Evolutionary conservation across 1,284 basidiomycete genomes (phyloP), one percentile per base, ranked within the genome.

Genomic region (Trametes hirsuta): DNA sequence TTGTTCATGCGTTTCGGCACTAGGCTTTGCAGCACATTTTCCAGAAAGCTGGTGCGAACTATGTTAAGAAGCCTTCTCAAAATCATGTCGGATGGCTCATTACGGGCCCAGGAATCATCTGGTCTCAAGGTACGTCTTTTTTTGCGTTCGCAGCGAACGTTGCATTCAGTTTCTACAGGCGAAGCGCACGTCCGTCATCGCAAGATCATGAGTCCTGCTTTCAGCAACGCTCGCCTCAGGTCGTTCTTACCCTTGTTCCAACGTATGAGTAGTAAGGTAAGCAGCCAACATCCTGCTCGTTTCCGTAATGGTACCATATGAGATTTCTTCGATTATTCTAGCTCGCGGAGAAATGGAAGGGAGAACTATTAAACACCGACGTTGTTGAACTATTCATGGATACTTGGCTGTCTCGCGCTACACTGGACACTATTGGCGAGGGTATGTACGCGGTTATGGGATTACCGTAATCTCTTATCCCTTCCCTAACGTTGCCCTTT

Each of bases 371-470:
- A 45, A 3, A 46, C 44, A 10, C 53, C 10, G 6, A 48, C 54
- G 55, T 56, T 11, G 9, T 53, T 14, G 54, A 60, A 2, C 11
- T 63, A 9, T 25, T 60, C 11, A 25, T 63, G 24, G 62, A 66
- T 35, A 34, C 55, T 10, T 72, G 71, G 71, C 60, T 76, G 22
- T 64, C 73, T 2, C 67, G 68, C 8, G 54, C 67, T 18, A 68
- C 74, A 3, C 64, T 76, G 14, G 74, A 76, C 58, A 67, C 71
- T 37, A 68, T 76, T 35, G 73, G 73, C 1, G 68, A 72, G 63
- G 68, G 74, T 71, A 15, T 1, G 63, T 41, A 15, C 30, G n/a
- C 3, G 25, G 18, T 6, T 1, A 4, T 4, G 12, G 12, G 11
- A 10, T 6, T 15, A 3, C 24, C 18, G 15, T 2, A 9, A 8